Evolutionary conservation across 208 protist genomes (phyloP), one percentile per base, ranked within the genome.

Genomic region (Trypanosoma grayi): DNA sequence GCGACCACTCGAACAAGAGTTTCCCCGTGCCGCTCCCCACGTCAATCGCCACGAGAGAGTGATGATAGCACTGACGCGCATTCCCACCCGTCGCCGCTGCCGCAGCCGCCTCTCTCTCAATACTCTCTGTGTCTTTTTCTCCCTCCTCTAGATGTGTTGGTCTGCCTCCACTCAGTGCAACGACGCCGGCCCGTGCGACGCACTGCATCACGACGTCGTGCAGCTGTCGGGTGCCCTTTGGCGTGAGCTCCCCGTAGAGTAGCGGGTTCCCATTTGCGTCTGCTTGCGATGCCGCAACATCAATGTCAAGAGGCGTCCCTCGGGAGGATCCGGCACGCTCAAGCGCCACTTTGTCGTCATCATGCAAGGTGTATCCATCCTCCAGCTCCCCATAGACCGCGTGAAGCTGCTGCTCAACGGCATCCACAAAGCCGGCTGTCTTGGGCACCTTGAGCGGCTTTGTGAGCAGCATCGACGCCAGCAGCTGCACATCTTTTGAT

Each of bases 191-290:
- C 41, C 16, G 70, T 22, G 47, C 30, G 20, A 63, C 59, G 20
- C 50, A 53, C 24, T 66, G 52, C 43, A 70, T 59, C 41, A 73
- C 60, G 58, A 78, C 63, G 1, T 48, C 44, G 41, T 81, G 66
- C 37, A 89, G 62, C 66, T 91, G 80, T n/a, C 84, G 80, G 34
- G 85, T 70, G 8, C 84, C 84, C 36, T 62, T 34, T 6, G 80
- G 79, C 39, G 84, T 87, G 25, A 91, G 66, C 53, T 91, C 84
- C n/a, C 84, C 84, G 60, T 91, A 91, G 1, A 91, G 70, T 16
- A 79, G 63, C n/a, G 58, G 46, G 0, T 51, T 37, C 25, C 52
- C 14, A 27, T 25, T 22, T 20, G 27, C 31, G 37, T 61, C 57
- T 9, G 44, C 41, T 45, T 60, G 47, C n/a, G 18, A 25, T 18